Evolutionary conservation across 768 basidiomycete species (phyloP), one percentile per base, ranked within the genome.

Genomic region (Pleurotus ostreatus): DNA sequence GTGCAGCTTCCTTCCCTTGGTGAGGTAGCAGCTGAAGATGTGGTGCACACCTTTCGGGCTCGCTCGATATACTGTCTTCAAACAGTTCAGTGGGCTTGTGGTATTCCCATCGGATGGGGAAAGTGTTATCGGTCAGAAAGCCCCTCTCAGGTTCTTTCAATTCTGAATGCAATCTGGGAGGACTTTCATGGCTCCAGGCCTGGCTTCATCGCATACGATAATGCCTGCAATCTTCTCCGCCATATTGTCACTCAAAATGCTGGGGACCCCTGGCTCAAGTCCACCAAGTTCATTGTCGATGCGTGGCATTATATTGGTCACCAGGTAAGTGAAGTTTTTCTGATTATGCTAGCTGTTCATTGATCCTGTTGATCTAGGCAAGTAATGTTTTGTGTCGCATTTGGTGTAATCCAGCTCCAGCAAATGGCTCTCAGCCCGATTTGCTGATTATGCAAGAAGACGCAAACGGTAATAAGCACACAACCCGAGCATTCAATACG

Each of bases 301-400:
- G 54, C 62, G 3, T 77, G 39, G 74, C 76, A 30, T 55, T 58
- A 52, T 20, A 64, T 62, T 43, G 58, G 58, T 5, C 63, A 64
- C 34, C 59, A 49, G 6, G 58, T 20, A 20, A 20, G 20, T 20
- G 20, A 20, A 20, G 20, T 20, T 20, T 20, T 20, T 20, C 20
- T 20, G 20, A 20, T 20, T 20, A 20, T 20, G 20, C 20, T 20
- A 20, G 20, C 20, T 20, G 20, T 20, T 20, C 20, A 20, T 20
- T 20, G 20, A 20, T 20, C 20, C 20, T 20, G 20, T 20, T 20
- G 20, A 20, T 20, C 20, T 20, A 20, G 20, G 20, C 63, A 44
- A 60, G 55, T 30, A 60, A 65, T 52, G 53, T 56, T 5, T 43
- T 63, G 6, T 65, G 62, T 46, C 39, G 63, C 12, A 18, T 49